A percentile compares a stretch with the other conserved stretches of the same genome.
These are phyloP conservation scores for Scytalidium sp. DNA, from an alignment of 2,329 filamentous ascomycete genomes.

Conservation along the genomic window DNA sequence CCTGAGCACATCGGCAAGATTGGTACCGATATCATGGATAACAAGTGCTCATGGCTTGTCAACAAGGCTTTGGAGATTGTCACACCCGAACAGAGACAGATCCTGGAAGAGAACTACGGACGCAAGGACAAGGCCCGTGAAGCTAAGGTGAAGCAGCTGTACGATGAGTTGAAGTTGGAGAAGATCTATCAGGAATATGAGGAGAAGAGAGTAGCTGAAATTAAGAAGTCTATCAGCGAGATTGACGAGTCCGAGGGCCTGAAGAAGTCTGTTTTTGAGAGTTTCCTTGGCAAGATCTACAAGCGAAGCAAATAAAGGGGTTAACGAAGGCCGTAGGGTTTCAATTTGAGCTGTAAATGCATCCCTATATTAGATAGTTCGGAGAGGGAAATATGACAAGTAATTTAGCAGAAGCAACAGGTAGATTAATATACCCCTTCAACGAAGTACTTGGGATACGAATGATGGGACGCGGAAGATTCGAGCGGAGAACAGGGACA, in stretches of 20 bases:
- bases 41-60: conserved; percentile 98
- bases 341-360: not conserved
- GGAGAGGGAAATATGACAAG: too few species aligned
- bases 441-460: too few species aligned
- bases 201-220: conserved; percentile 77
- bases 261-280: conserved; percentile 86
- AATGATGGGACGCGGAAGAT: too few species aligned
- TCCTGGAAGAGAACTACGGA: conserved; percentile 92
- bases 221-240: conserved; percentile 70
- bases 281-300: conserved; percentile 95
- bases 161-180: conserved; percentile 80
- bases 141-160: conserved; percentile 83
- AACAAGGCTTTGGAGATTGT: conserved; percentile 86
- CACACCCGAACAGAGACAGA: conserved; percentile 79
- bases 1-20: conserved; percentile 96
- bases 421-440: too few species aligned
- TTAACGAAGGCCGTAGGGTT: not conserved
- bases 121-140: conserved; percentile 84
- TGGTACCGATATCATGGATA: conserved; percentile 97
- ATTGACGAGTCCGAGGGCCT: conserved; percentile 85
- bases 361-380: not conserved
- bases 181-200: conserved; percentile 85
- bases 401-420: too few species aligned
- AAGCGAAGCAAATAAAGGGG: conserved; percentile 82
- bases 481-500: too few species aligned